These are phyloP conservation scores for Penicillium cosmopolitanum DNA, from an alignment of 495 filamentous ascomycete species.

Conservation along the genomic window DNA sequence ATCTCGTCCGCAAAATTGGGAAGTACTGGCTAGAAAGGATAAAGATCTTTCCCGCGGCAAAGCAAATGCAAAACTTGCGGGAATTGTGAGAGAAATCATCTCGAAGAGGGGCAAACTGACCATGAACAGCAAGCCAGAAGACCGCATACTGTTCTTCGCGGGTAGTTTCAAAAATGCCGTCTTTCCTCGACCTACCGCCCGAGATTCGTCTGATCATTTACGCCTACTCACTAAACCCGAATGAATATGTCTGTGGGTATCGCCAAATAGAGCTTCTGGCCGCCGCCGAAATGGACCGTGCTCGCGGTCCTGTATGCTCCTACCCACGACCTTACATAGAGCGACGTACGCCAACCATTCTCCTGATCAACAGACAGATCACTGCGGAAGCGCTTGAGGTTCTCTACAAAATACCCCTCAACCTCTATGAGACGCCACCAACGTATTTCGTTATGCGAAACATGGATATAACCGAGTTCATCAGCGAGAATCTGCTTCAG, in stretches of 20 bases:
- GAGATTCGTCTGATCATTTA: constrained; percentile 25
- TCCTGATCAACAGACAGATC: constrained; percentile 25
- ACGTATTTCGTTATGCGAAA: constrained; percentile 25
- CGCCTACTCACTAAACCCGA: constrained; percentile 17
- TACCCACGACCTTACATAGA: constrained; percentile 18
- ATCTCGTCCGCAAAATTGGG: not conserved
- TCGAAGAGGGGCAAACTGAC: not conserved
- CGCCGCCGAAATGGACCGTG: constrained; percentile 13
- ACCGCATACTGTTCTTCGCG: not conserved
- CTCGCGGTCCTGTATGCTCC: constrained; percentile 16
- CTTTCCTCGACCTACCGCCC: constrained; percentile 18
- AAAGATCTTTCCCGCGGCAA: constrained; percentile 6
- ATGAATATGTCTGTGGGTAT: constrained; percentile 22
- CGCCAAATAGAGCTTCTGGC: constrained; percentile 11
- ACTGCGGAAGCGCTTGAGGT: constrained; percentile 22
- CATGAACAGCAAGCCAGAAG: constrained; percentile 7
- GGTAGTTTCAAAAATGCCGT: constrained; percentile 4
- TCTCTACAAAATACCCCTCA: constrained; percentile 23
- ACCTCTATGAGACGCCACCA: constrained; percentile 15
- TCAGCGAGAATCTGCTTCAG: constrained; percentile 26
- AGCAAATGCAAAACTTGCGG: not conserved
- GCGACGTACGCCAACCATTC: constrained; percentile 21
- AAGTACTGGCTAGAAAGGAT: constrained; percentile 1
- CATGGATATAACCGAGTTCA: constrained; percentile 29
- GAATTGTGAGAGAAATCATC: not conserved